Base-by-base conservation (phyloP, 1,139 yeast species). In the Candida sanyaensis region DNA sequence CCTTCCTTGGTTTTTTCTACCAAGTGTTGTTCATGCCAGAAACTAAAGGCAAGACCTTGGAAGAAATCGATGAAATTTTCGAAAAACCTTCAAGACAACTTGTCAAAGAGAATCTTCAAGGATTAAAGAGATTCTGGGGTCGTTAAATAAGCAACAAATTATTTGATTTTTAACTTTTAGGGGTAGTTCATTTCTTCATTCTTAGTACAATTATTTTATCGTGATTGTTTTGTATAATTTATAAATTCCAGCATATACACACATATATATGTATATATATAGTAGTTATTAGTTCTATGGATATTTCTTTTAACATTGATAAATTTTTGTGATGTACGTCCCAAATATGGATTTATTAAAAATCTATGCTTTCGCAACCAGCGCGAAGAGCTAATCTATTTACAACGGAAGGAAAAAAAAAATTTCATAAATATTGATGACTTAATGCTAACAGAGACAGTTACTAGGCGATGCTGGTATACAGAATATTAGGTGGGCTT, bases 401-500 rank as follows among this genome's bases (percentile, higher is more conserved):
- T 12, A 5, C 1, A 17, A 12, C 17, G 9, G 21, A 34, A 37
- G 24, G n/a, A 26, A 37, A 37, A 37, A 37, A 11, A 10, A 11
- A 23, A 6, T 17, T 17, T 2, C 9, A n/a, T 30, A 24, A 24
- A 37, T 11, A 24, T 26, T 37, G 39, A 37, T 37, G 39, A 37
- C 17, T 24, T 24, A 4, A 26, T 26, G 7, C 17, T 23, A 13
- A 9, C 37, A 34, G 9, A 6, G 10, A 26, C 28, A 11, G 8
- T 6, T 29, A 24, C 30, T 13, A 23, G 11, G 5, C 17, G 17
- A 50, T 50, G 54, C 48, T 62, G 60, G 55, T 69, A 11, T 57
- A 64, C 49, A 71, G 93, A 55, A 75, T 87, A 13, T 61, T 87
- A 10, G 93, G 93, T 11, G 85, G 83, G 2, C 72, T 87, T 2